Evolutionary conservation across 2,329 filamentous ascomycete species (phyloP).

Genomic region (Scedosporium apiospermum): DNA sequence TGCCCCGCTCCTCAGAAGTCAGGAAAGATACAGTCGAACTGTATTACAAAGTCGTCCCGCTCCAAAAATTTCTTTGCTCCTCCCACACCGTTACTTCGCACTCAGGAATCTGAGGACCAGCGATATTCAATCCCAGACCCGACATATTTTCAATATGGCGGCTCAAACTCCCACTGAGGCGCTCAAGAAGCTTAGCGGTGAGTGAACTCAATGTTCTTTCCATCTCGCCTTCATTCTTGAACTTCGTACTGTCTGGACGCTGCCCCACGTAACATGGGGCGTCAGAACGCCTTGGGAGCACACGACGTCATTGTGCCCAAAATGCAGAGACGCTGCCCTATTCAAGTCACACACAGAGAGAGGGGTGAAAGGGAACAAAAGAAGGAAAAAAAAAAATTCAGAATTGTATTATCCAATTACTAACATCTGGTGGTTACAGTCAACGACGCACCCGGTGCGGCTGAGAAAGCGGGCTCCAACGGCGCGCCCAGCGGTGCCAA

Average conservation of each 20-base stretch:
- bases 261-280: background rate
- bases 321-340: background rate
- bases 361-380: background rate
- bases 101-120: background rate
- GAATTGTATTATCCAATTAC: background rate
- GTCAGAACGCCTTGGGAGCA: background rate
- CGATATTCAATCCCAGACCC: background rate
- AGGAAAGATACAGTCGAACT: background rate
- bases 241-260: background rate
- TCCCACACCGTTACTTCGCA: background rate
- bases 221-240: background rate
- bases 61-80: background rate
- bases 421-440: conserved; percentile 14
- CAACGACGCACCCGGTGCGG: conserved; percentile 20
- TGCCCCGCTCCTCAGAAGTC: background rate
- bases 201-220: background rate
- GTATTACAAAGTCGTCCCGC: background rate
- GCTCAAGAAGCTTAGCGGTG: conserved; percentile 18
- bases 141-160: conserved; percentile 14
- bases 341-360: background rate
- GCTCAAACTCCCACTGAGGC: conserved; percentile 17
- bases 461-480: conserved; percentile 21
- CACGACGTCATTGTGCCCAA: background rate
- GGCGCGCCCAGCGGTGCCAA: conserved; percentile 24
- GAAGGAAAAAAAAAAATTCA: conserved; percentile 8